A percentile compares a stretch with the other conserved stretches of the same genome.
Conservation (phyloP, 305 asterid species). For the Solanum hybrid region DNA sequence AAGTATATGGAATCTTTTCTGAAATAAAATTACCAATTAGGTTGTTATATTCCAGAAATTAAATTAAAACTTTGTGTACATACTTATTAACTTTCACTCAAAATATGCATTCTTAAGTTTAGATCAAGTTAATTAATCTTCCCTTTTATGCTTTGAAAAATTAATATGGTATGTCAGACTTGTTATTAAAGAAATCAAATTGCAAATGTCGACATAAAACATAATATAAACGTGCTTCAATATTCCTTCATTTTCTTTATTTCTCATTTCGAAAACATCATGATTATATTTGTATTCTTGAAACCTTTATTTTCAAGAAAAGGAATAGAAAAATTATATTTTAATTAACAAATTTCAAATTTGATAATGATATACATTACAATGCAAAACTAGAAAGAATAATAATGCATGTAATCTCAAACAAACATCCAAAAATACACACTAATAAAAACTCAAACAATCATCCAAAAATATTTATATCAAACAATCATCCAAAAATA, state of each 20-base stretch:
- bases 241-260: background rate
- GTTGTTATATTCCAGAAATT: background rate
- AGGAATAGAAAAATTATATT: background rate
- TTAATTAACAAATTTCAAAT: background rate
- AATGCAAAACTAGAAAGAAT: background rate
- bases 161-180: background rate
- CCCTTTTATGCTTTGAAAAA: background rate
- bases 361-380: background rate
- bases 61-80: background rate
- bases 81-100: background rate
- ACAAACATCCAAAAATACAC: no score
- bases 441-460: no score
- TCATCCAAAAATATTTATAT: no score
- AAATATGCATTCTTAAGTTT: background rate
- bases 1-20: background rate
- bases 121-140: background rate
- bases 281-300: background rate
- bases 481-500: background rate
- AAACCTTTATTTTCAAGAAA: background rate
- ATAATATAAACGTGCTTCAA: background rate
- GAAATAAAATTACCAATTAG: background rate
- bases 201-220: background rate
- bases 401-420: background rate
- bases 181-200: background rate
- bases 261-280: background rate